Evolutionary conservation across 2,329 filamentous ascomycete species (phyloP), one percentile per base, ranked within the genome.

Genomic region (Trichophyton schoenleinii): DNA sequence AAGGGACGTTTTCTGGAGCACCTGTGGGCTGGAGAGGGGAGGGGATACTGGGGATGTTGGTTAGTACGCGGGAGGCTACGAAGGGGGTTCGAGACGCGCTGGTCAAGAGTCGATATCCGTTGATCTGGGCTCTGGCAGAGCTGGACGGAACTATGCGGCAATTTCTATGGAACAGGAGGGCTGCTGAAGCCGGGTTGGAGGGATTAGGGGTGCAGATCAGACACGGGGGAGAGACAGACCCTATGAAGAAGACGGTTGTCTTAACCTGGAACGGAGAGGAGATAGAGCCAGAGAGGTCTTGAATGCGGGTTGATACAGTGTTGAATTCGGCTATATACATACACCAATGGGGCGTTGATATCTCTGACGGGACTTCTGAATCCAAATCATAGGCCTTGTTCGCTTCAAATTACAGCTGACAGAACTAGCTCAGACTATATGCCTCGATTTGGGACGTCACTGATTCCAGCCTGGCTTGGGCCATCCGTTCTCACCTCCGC

Each of bases 81-180:
- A 87, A 84, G 68, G 92, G 91, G 0, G 84, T 95, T 2, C 77
- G 88, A 62, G 85, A 90, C 57, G 84, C 89, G 25, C 69, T 96
- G 66, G 80, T 80, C 3, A 77, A 83, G 62, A 88, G 87, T 69
- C 72, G 76, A 42, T 85, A 82, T 76, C 88, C 90, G 0, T 81
- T 96, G 78, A 85, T 85, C 0, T 95, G 77, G 76, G 71, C 78
- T 67, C 71, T 77, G 68, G 71, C 77, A 62, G 73, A 74, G 62
- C 62, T 69, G 59, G 70, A 72, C 59, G 73, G 72, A 18, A 64
- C 62, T 9, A 58, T 79, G 55, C 70, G 69, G 59, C 77, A 79
- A 67, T 70, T 73, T 34, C 64, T 79, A 55, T 79, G 77, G 77
- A 79, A 79, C 68, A 67, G 68, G 36, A 70, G 66, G 42, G 74